phyloP scores from a whole-genome alignment of 2,329 filamentous ascomycete species.

The Fusarium sp. region DNA sequence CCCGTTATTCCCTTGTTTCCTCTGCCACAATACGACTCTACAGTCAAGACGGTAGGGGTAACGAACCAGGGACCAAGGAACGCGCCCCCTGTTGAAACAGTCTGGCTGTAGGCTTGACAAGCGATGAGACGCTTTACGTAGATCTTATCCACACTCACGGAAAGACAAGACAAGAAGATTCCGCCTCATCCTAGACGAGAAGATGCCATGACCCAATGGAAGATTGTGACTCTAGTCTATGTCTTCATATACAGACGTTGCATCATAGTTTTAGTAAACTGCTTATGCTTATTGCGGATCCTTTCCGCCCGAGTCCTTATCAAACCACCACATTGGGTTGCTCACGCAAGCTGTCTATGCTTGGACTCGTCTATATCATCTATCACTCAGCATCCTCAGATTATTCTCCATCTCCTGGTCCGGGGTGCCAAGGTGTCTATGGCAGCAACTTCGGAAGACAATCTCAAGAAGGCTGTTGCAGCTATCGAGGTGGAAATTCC shows the following conservation, averaged over 20 bases:
- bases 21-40: conserved; percentile 2
- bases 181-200: too few species aligned
- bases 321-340: not conserved
- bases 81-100: not conserved
- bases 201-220: too few species aligned
- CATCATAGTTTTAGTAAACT: too few species aligned
- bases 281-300: not conserved
- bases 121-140: not conserved
- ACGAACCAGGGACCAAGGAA: conserved; percentile 14
- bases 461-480: conserved; percentile 39
- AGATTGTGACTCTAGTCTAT: not conserved
- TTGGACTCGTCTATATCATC: conserved; percentile 18
- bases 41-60: not conserved
- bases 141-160: conserved; percentile 7
- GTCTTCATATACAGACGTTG: not conserved
- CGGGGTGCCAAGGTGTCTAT: conserved; percentile 48
- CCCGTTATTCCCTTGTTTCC: not conserved
- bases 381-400: not conserved
- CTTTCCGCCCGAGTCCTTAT: not conserved
- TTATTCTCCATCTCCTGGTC: conserved; percentile 44
- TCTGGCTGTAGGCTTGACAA: not conserved
- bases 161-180: conserved; percentile 11
- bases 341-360: not conserved
- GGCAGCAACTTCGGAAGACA: conserved; percentile 43
- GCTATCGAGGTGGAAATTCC: conserved; percentile 40